Evolutionary conservation across 192 early-diverging fungal genomes (phyloP), one percentile per base, ranked within the genome.

Genomic region (Linnemannia schmuckeri): DNA sequence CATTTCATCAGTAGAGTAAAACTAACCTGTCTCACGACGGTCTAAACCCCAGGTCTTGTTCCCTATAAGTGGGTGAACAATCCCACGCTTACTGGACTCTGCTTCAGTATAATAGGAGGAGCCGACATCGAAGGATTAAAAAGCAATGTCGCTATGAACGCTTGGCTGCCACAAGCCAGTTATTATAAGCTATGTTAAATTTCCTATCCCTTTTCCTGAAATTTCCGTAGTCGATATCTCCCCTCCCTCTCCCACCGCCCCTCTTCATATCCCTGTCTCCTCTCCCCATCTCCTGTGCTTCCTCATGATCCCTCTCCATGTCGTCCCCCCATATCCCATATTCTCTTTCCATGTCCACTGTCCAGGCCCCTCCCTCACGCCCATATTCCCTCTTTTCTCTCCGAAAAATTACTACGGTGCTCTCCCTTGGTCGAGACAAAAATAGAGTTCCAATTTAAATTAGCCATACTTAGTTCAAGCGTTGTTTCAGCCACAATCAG

Each of bases 1-100:
- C 89, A 79, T 82, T 93, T 87, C 92, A 94, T 94, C 94, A 96
- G 95, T 96, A 95, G 94, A 93, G 94, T 95, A 96, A 96, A 96
- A 96, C 95, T 96, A 96, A 96, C 95, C 95, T 96, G 94, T 96
- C 95, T 96, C 96, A 96, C 94, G 94, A 96, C 94, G 93, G 94
- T 96, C 95, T 96, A 96, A 95, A 95, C 94, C 37, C 94, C 94
- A 94, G 95, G 93, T 95, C 95, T 95, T 94, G 94, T 96, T 95
- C 94, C 94, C 94, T 95, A 93, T 94, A 93, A 91, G 94, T 93
- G 94, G 93, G 94, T 95, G 93, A 95, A 94, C 94, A 95, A 95
- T 95, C 93, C 93, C 91, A 94, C 94, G 91, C 94, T 95, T 95
- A 91, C 89, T 90, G 92, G 94, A 94, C 94, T 95, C 91, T 95